Percentiles rank a stretch among this genome's conserved stretches.
Evolutionary conservation across 2,329 filamentous ascomycete genomes (phyloP).

Genomic region (Coniochaeta prunicola): DNA sequence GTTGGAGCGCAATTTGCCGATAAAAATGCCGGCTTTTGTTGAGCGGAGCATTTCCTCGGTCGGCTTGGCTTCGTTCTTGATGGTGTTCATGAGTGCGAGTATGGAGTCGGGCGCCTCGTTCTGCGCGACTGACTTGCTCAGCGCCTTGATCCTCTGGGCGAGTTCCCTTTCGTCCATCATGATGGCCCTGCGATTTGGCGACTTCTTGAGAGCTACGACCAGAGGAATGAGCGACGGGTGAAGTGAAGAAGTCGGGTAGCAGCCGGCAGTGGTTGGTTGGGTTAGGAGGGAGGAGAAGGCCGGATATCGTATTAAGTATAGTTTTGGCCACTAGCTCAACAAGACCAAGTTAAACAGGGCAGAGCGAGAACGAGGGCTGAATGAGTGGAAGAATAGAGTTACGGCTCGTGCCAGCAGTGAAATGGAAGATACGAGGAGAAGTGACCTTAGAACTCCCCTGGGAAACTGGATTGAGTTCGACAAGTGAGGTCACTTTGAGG

Average conservation of each 20-base stretch:
- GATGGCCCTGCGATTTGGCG: not conserved
- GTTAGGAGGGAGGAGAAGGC: conserved; percentile 4
- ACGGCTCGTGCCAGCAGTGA: not conserved
- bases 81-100: conserved; percentile 5
- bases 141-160: conserved; percentile 65
- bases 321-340: not conserved
- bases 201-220: not conserved
- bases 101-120: conserved; percentile 51
- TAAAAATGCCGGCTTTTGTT: conserved; percentile 84
- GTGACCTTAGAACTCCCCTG: not conserved
- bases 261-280: not conserved
- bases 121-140: conserved; percentile 69
- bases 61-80: conserved; percentile 4
- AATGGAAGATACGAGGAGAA: not conserved
- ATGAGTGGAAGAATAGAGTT: not conserved
- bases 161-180: conserved; percentile 78
- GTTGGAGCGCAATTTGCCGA: conserved; percentile 74
- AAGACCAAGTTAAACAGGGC: not conserved
- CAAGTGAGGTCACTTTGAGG: conserved; percentile 1
- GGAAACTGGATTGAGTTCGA: not conserved
- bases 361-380: not conserved
- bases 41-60: conserved; percentile 21
- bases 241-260: not conserved
- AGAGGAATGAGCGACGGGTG: not conserved
- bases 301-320: not conserved